These are phyloP conservation scores for Phaseolus lunatus DNA, from an alignment of 306 rosid genomes.

Conservation along the genomic window DNA sequence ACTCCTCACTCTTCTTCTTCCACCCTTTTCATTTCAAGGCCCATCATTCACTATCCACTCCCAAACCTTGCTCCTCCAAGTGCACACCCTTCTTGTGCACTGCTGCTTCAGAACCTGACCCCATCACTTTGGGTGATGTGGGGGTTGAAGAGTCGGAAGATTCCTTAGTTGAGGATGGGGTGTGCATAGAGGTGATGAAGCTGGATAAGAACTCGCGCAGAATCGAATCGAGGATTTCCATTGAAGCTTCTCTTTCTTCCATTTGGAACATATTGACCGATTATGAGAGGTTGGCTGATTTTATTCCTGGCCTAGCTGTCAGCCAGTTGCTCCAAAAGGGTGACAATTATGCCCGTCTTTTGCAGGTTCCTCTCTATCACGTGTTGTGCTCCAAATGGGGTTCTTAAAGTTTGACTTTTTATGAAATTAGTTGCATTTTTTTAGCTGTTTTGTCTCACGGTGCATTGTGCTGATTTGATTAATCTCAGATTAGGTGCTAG, in stretches of 20 bases:
- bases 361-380: slow-evolving; percentile 58
- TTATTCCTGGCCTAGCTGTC: slow-evolving; percentile 83
- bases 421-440: slow-evolving; percentile 23
- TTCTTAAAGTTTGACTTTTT: slow-evolving; percentile 34
- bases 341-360: slow-evolving; percentile 69
- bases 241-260: slow-evolving; percentile 62
- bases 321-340: slow-evolving; percentile 64
- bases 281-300: slow-evolving; percentile 82
- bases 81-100: slow-evolving; percentile 34
- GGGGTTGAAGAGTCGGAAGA: slow-evolving; percentile 23
- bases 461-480: neutral
- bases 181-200: slow-evolving; percentile 59
- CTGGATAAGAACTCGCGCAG: slow-evolving; percentile 68
- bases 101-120: slow-evolving; percentile 54
- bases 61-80: slow-evolving; percentile 37
- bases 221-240: slow-evolving; percentile 62
- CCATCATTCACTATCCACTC: slow-evolving; percentile 14
- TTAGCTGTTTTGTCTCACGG: neutral
- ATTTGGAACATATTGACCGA: slow-evolving; percentile 83
- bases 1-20: slow-evolving; percentile 32
- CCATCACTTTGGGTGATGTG: slow-evolving; percentile 32
- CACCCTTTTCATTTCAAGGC: slow-evolving; percentile 40
- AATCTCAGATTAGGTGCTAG: neutral
- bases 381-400: neutral
- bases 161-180: slow-evolving; percentile 53